Conservation (phyloP, 2,329 filamentous ascomycete genomes). For the Cryphonectria radicalis region DNA sequence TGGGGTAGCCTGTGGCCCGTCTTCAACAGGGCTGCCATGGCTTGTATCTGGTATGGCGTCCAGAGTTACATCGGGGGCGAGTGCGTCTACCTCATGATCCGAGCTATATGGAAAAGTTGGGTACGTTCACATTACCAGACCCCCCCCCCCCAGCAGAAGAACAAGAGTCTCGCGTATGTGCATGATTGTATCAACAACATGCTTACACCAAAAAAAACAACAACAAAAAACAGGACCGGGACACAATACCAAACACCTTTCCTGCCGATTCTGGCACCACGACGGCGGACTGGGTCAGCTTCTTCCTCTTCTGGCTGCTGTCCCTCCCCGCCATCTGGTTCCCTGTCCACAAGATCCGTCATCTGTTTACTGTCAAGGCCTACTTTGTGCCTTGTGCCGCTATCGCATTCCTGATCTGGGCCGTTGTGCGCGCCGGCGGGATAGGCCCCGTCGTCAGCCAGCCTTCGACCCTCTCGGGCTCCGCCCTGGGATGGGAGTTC, state of each 20-base stretch:
- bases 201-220: conserved; percentile 31
- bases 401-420: conserved; percentile 86
- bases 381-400: conserved; percentile 83
- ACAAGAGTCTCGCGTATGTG: background rate
- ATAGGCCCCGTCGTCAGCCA: conserved; percentile 82
- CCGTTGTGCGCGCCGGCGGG: conserved; percentile 78
- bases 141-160: background rate
- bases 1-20: conserved; percentile 91
- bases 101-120: conserved; percentile 77
- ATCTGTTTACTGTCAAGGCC: conserved; percentile 89
- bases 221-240: conserved; percentile 43
- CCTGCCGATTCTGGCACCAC: conserved; percentile 67
- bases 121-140: conserved; percentile 39
- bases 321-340: conserved; percentile 88
- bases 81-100: conserved; percentile 89
- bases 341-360: conserved; percentile 84
- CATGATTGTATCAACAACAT: conserved; percentile 20
- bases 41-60: conserved; percentile 87
- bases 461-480: conserved; percentile 64
- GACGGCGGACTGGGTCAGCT: conserved; percentile 77
- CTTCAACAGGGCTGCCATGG: conserved; percentile 84
- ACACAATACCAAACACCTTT: conserved; percentile 70
- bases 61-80: conserved; percentile 83
- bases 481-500: conserved; percentile 77
- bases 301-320: conserved; percentile 84